These are phyloP conservation scores for Botrytis aclada DNA, from an alignment of 2,329 filamentous ascomycete genomes.

Conservation along the genomic window DNA sequence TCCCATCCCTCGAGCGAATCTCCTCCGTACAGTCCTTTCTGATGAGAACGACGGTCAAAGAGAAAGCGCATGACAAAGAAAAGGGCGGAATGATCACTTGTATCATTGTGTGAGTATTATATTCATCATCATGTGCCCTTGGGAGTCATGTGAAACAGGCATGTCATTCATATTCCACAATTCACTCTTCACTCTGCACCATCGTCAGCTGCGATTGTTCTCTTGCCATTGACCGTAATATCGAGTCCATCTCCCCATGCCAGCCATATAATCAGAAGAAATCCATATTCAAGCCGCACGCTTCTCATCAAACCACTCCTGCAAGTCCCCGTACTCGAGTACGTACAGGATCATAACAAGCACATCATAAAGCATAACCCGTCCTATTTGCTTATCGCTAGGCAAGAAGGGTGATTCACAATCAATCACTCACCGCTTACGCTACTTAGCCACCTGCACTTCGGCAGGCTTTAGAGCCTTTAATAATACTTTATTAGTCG, in stretches of 20 bases:
- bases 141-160: slow-evolving; percentile 4
- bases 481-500: neutral
- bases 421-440: slow-evolving; percentile 17
- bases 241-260: neutral
- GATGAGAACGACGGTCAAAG: slow-evolving; percentile 7
- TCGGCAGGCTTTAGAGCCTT: neutral
- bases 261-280: too few relatives aligned
- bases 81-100: neutral
- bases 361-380: neutral
- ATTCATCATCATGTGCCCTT: slow-evolving; percentile 5
- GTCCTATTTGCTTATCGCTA: neutral
- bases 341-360: neutral
- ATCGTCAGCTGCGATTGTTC: neutral
- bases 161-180: too few relatives aligned
- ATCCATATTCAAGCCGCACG: neutral
- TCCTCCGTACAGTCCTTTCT: too few relatives aligned
- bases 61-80: neutral
- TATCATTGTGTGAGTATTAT: neutral
- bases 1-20: neutral
- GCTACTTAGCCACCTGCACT: slow-evolving; percentile 3
- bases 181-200: neutral
- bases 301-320: neutral
- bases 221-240: neutral
- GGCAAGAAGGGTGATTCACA: slow-evolving; percentile 5
- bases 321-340: too few relatives aligned